Percentiles rank a stretch among this genome's conserved stretches.
phyloP scores from a whole-genome alignment of 768 basidiomycete species.

The Mycena indigotica region DNA sequence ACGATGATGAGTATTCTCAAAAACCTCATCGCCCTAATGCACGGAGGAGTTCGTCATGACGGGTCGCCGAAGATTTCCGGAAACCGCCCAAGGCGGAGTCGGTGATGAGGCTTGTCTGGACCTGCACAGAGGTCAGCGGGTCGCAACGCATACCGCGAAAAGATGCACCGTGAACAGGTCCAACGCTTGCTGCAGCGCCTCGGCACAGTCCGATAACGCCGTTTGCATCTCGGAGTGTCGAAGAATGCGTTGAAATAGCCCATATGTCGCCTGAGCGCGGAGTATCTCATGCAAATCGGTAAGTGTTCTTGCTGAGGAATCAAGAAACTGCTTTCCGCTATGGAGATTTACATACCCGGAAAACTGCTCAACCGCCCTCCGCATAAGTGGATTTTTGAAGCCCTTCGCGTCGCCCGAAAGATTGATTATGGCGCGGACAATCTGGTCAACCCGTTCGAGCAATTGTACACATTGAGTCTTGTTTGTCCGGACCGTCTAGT shows the following conservation, averaged over 20 bases:
- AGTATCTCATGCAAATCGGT: constrained; percentile 5
- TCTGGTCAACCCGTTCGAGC: constrained; percentile 22
- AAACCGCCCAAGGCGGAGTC: not conserved
- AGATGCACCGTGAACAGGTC: constrained; percentile 34
- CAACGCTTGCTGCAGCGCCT: constrained; percentile 11
- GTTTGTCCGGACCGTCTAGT: constrained; percentile 11
- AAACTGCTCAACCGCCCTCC: constrained; percentile 7
- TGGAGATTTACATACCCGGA: not conserved
- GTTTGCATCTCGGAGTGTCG: constrained; percentile 7
- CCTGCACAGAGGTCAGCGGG: not conserved
- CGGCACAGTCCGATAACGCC: not conserved
- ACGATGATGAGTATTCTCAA: no score
- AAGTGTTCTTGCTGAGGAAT: constrained; percentile 3
- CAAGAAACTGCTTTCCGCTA: not conserved
- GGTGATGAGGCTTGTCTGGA: not conserved
- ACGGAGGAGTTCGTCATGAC: not conserved
- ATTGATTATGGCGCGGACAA: constrained; percentile 21
- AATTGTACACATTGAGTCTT: constrained; percentile 7
- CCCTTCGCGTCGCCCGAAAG: constrained; percentile 9
- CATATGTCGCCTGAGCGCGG: not conserved
- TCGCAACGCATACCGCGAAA: constrained; percentile 15
- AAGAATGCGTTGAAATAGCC: constrained; percentile 10
- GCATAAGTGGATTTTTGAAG: constrained; percentile 1
- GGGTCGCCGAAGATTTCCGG: not conserved
- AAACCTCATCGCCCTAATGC: not conserved